A percentile compares a stretch with the other conserved stretches of the same genome.
phyloP scores from a whole-genome alignment of 371 early-diverging fungal species.

The Fennellomyces sp. region DNA sequence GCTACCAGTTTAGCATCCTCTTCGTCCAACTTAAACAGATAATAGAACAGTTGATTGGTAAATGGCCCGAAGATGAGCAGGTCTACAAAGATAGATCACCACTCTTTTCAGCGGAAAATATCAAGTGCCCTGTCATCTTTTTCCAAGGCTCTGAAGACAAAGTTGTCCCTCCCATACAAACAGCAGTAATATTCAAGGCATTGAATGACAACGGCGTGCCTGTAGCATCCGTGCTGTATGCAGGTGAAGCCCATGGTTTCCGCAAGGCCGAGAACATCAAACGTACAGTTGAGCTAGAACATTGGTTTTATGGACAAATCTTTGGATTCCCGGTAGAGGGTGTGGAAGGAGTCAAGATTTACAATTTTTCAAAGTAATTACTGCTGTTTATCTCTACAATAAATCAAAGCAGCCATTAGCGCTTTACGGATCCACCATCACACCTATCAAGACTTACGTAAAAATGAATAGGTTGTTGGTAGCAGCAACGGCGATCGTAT shows the following conservation, averaged over 20 bases:
- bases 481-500: slow-evolving; percentile 95
- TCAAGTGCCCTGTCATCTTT: slow-evolving; percentile 71
- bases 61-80: slow-evolving; percentile 57
- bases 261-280: slow-evolving; percentile 51
- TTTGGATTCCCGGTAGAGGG: slow-evolving; percentile 50
- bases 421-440: neutral
- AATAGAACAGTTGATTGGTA: slow-evolving; percentile 61
- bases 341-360: slow-evolving; percentile 45
- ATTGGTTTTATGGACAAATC: slow-evolving; percentile 57
- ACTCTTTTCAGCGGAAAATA: slow-evolving; percentile 55
- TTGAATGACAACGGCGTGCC: slow-evolving; percentile 61
- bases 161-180: slow-evolving; percentile 79
- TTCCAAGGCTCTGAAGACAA: slow-evolving; percentile 80
- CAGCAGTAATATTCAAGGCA: slow-evolving; percentile 73
- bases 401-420: neutral
- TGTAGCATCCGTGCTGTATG: slow-evolving; percentile 71
- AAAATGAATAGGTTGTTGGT: slow-evolving; percentile 98
- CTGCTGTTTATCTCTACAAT: slow-evolving; percentile 10
- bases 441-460: slow-evolving; percentile 50
- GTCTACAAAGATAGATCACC: slow-evolving; percentile 67
- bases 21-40: no score
- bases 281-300: slow-evolving; percentile 51
- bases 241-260: slow-evolving; percentile 75
- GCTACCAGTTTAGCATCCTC: no score
- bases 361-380: slow-evolving; percentile 26